phyloP scores from a whole-genome alignment of 441 rosid genomes.

The Viola pubescens region DNA sequence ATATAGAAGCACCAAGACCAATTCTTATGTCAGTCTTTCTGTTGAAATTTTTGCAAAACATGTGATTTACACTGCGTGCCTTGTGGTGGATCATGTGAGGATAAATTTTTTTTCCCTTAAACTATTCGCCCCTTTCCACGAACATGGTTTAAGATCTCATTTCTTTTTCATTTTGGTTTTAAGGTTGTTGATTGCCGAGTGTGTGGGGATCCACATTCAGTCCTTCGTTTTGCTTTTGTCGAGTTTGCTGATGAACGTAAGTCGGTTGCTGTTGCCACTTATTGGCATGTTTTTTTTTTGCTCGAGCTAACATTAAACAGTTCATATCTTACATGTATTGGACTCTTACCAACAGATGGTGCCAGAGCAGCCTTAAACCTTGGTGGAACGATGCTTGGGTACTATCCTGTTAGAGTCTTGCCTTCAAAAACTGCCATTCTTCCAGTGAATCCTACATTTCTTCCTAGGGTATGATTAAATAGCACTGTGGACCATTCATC shows the following conservation, averaged over 20 bases:
- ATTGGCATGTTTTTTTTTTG: neutral
- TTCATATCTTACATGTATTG: slow-evolving; percentile 10
- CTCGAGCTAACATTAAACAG: slow-evolving; percentile 1
- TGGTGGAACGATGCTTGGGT: slow-evolving; percentile 85
- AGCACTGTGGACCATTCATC: neutral
- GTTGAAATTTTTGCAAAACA: no score
- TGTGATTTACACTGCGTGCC: neutral
- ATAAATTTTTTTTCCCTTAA: neutral
- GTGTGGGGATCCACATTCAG: slow-evolving; percentile 95
- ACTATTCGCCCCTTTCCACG: neutral
- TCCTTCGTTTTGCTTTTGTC: slow-evolving; percentile 90
- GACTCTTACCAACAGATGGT: slow-evolving; percentile 40
- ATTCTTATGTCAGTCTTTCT: no score
- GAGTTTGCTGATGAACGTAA: slow-evolving; percentile 91
- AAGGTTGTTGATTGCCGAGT: slow-evolving; percentile 97
- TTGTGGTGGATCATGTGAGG: neutral
- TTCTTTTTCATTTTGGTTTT: slow-evolving; percentile 18
- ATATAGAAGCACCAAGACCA: no score
- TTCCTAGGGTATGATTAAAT: slow-evolving; percentile 60
- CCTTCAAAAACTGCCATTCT: slow-evolving; percentile 96
- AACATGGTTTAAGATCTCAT: slow-evolving; percentile 1
- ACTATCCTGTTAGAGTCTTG: slow-evolving; percentile 79
- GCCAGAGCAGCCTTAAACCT: slow-evolving; percentile 67
- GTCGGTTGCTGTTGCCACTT: slow-evolving; percentile 14
- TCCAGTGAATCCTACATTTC: slow-evolving; percentile 86